Evolutionary conservation across 345 rosid species (phyloP).

Genomic region (Gossypium sturtianum): DNA sequence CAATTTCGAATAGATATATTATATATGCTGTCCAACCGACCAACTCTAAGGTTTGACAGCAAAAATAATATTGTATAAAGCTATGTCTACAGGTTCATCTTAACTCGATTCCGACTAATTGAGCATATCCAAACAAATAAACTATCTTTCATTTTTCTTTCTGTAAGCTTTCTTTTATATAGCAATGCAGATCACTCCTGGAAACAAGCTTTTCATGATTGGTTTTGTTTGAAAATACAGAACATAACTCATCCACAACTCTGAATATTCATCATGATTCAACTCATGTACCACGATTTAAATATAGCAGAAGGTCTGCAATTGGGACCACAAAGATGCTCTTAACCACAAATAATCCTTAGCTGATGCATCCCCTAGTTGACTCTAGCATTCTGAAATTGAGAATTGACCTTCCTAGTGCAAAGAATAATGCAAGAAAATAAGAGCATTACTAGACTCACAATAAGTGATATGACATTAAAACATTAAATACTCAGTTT

Average conservation of each 20-base stretch:
- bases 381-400: constrained; percentile 6
- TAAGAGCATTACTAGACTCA: neutral
- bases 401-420: constrained; percentile 11
- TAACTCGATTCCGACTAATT: constrained; percentile 9
- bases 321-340: neutral
- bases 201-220: constrained; percentile 14
- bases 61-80: neutral
- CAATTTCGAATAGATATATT: neutral
- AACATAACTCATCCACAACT: constrained; percentile 13
- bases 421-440: constrained; percentile 1
- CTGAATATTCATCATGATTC: constrained; percentile 3
- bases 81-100: neutral
- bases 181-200: constrained; percentile 16
- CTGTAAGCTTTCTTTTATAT: constrained; percentile 14
- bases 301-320: neutral
- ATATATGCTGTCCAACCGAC: constrained; percentile 8
- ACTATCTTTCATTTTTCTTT: constrained; percentile 10
- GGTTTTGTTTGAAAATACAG: constrained; percentile 9
- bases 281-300: neutral
- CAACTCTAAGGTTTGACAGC: constrained; percentile 7
- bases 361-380: constrained; percentile 1
- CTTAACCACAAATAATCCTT: no score
- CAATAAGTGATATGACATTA: neutral
- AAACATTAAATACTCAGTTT: neutral
- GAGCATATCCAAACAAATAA: neutral